Evolutionary conservation across 2,329 filamentous ascomycete genomes (phyloP), one percentile per base, ranked within the genome.

Genomic region (Setomelanomma holmii): DNA sequence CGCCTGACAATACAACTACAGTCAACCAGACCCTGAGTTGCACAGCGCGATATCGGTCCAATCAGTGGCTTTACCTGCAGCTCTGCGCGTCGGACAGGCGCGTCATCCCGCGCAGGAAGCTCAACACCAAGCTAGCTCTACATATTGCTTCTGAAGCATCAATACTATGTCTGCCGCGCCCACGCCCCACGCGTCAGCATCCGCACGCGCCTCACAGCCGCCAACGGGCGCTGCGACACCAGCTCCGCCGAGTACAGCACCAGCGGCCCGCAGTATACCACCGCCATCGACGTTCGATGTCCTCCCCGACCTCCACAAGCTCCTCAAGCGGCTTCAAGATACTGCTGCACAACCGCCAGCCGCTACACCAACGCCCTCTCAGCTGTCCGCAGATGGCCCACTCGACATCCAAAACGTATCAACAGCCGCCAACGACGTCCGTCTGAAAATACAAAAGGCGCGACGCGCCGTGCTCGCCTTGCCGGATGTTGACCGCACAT

Each of bases 201-300:
- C 72, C 33, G 64, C 64, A 22, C 60, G 62, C n/a, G 63, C 72
- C 40, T 71, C 69, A 17, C 50, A 69, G 16, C 63, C 67, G 12
- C 65, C 70, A 14, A 78, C 71, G 14, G 64, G 64, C 42, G 51
- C 63, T 44, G 64, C 62, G 4, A 71, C 70, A 4, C 67, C 67
- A 17, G 64, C 68, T 4, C 58, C 65, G 35, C 56, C 64, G 44
- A 51, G 58, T 39, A 55, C 64, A 23, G 47, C 65, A 33, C 53
- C 58, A 40, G 39, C 63, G 43, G 50, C 82, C 52, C 82, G 88
- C 24, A 77, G 84, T 2, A 86, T 88, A 49, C 89, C 95, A 56
- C 84, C 90, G 43, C 89, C 93, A 22, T 88, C 93, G 74, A 86
- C 86, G 43, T 91, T 97, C 78, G 93, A 96, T 79, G 86, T 91